phyloP scores from a whole-genome alignment of 257 asterid species.

The Cinchona pubescens region DNA sequence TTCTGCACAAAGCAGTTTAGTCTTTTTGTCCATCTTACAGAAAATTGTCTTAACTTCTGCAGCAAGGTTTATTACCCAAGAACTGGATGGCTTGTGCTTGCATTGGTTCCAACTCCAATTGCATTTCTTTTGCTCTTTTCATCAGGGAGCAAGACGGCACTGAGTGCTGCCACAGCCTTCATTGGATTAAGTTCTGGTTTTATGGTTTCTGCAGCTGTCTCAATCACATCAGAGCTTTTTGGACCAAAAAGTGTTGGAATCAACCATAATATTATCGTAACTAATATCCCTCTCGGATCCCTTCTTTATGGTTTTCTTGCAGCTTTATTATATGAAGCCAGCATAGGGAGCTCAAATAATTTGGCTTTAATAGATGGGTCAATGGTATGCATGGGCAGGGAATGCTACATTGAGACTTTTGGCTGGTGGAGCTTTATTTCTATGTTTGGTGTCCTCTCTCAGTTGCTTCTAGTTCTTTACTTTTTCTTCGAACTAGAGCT shows the following conservation, averaged over 20 bases:
- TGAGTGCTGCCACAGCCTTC: slow-evolving; percentile 46
- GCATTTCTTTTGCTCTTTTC: slow-evolving; percentile 50
- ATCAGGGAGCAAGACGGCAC: slow-evolving; percentile 36
- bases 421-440: slow-evolving; percentile 60
- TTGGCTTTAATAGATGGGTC: slow-evolving; percentile 33
- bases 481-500: slow-evolving; percentile 48
- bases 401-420: slow-evolving; percentile 53
- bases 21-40: not conserved
- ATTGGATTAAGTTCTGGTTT: slow-evolving; percentile 67
- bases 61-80: slow-evolving; percentile 49
- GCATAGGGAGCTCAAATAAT: slow-evolving; percentile 36
- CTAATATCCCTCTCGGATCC: slow-evolving; percentile 69
- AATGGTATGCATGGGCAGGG: slow-evolving; percentile 52
- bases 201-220: slow-evolving; percentile 53
- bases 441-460: slow-evolving; percentile 50
- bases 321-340: slow-evolving; percentile 48
- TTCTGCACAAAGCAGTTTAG: not conserved
- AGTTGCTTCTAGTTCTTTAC: slow-evolving; percentile 41
- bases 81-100: slow-evolving; percentile 54
- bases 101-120: slow-evolving; percentile 48
- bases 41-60: slow-evolving; percentile 33
- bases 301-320: slow-evolving; percentile 62
- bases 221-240: slow-evolving; percentile 60
- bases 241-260: slow-evolving; percentile 64
- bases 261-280: slow-evolving; percentile 62